These are phyloP conservation scores for Heterobasidion occidentale DNA, from an alignment of 1,284 basidiomycete genomes.

Conservation along the genomic window DNA sequence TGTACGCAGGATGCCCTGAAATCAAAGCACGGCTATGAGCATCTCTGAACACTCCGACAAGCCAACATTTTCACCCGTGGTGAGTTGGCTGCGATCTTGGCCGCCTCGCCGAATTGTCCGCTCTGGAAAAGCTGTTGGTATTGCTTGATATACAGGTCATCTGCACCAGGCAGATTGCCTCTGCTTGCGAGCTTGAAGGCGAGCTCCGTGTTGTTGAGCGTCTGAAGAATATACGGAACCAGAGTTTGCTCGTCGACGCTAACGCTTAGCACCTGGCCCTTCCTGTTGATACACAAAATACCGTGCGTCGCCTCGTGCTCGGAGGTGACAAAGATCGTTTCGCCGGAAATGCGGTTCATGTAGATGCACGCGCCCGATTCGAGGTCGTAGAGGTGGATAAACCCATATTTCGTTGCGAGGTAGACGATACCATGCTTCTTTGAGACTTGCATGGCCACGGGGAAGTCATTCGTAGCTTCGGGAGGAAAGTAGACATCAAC, in stretches of 20 bases:
- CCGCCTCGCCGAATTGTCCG: conserved; percentile 93
- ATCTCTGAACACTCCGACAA: neutral
- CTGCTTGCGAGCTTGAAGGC: conserved; percentile 98
- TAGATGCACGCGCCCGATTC: conserved; percentile 99
- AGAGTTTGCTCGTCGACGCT: conserved; percentile 96
- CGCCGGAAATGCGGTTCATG: conserved; percentile 99
- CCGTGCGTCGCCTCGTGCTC: conserved; percentile 93
- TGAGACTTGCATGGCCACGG: conserved; percentile 99
- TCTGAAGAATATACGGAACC: conserved; percentile 90
- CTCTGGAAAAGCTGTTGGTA: conserved; percentile 91
- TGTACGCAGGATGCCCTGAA: conserved; percentile 89
- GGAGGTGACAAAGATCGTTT: conserved; percentile 98
- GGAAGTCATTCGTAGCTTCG: conserved; percentile 98
- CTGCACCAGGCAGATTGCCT: conserved; percentile 96
- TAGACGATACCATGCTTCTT: conserved; percentile 97
- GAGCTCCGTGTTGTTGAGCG: conserved; percentile 95
- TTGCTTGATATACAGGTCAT: conserved; percentile 94
- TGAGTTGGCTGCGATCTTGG: conserved; percentile 97
- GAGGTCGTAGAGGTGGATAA: conserved; percentile 98
- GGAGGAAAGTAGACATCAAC: conserved; percentile 99
- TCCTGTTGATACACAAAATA: conserved; percentile 99
- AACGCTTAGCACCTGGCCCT: conserved; percentile 97
- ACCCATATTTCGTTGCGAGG: conserved; percentile 98
- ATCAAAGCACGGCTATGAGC: conserved; percentile 1
- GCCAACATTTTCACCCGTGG: conserved; percentile 59